Evolutionary conservation across 768 basidiomycete species (phyloP).

Genomic region (Scleroderma bovista): DNA sequence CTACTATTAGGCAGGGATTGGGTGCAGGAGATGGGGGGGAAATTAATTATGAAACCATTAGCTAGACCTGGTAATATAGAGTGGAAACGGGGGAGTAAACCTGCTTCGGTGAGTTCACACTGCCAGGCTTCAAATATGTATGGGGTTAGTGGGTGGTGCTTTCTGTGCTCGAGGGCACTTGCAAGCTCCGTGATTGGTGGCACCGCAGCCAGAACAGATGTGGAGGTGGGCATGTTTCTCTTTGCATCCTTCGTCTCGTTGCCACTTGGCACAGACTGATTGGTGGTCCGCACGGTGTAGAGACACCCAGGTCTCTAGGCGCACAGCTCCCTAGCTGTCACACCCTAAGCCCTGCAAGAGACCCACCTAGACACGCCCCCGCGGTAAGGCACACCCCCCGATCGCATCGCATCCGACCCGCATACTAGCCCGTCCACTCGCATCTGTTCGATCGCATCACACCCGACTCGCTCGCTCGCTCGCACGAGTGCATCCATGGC

Average conservation of each 20-base stretch:
- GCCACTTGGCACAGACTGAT: constrained; percentile 33
- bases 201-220: constrained; percentile 40
- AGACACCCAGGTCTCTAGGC: too few species aligned
- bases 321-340: too few species aligned
- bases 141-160: constrained; percentile 22
- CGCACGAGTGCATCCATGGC: too few species aligned
- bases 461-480: too few species aligned
- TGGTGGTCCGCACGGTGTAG: constrained; percentile 9
- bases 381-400: too few species aligned
- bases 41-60: constrained; percentile 5
- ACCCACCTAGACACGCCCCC: too few species aligned
- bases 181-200: constrained; percentile 33
- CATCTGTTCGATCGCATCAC: too few species aligned
- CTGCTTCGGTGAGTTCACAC: background rate
- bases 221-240: constrained; percentile 26
- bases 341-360: too few species aligned
- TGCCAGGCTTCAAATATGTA: constrained; percentile 12
- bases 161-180: constrained; percentile 32
- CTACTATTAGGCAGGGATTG: constrained; percentile 9
- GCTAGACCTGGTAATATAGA: background rate
- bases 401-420: too few species aligned
- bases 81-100: background rate
- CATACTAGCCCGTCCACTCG: too few species aligned
- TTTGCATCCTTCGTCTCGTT: constrained; percentile 23
- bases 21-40: background rate